phyloP scores from a whole-genome alignment of 2,329 filamentous ascomycete species.

The Taxawa tesnikishii region DNA sequence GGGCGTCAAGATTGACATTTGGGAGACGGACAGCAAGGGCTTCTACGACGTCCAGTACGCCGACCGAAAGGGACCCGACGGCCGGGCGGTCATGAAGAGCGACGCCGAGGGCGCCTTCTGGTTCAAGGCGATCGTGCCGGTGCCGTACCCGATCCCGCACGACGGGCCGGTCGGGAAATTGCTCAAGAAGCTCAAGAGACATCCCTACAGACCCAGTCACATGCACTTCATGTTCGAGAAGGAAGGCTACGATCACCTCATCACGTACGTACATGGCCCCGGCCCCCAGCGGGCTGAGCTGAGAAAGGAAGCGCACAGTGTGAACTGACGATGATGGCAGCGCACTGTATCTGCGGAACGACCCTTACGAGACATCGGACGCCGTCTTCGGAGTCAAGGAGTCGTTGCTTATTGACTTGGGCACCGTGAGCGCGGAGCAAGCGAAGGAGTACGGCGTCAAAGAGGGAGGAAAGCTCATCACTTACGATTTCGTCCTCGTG shows the following conservation, averaged over 20 bases:
- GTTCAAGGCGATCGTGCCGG: slow-evolving; percentile 75
- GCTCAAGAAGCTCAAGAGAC: slow-evolving; percentile 53
- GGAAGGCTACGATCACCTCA: slow-evolving; percentile 62
- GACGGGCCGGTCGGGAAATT: slow-evolving; percentile 74
- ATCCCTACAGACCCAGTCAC: slow-evolving; percentile 65
- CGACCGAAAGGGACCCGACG: slow-evolving; percentile 52
- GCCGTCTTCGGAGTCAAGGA: slow-evolving; percentile 82
- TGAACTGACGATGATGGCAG: too few species aligned
- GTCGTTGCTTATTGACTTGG: slow-evolving; percentile 57
- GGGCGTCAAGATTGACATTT: slow-evolving; percentile 65
- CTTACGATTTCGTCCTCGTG: slow-evolving; percentile 67
- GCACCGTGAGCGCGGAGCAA: slow-evolving; percentile 38
- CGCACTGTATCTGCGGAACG: slow-evolving; percentile 63
- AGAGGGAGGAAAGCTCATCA: slow-evolving; percentile 42
- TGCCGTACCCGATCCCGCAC: slow-evolving; percentile 73
- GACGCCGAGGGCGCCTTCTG: slow-evolving; percentile 66
- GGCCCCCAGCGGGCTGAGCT: background rate
- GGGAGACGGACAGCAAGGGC: slow-evolving; percentile 73
- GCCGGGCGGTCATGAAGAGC: slow-evolving; percentile 56
- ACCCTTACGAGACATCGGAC: slow-evolving; percentile 72
- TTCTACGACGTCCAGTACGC: slow-evolving; percentile 73
- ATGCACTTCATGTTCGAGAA: slow-evolving; percentile 87
- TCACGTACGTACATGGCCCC: slow-evolving; percentile 52
- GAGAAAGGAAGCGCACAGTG: too few species aligned
- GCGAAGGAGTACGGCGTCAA: slow-evolving; percentile 48